Evolutionary conservation across 495 filamentous ascomycete species (phyloP).

Genomic region (Lepraria neglecta): DNA sequence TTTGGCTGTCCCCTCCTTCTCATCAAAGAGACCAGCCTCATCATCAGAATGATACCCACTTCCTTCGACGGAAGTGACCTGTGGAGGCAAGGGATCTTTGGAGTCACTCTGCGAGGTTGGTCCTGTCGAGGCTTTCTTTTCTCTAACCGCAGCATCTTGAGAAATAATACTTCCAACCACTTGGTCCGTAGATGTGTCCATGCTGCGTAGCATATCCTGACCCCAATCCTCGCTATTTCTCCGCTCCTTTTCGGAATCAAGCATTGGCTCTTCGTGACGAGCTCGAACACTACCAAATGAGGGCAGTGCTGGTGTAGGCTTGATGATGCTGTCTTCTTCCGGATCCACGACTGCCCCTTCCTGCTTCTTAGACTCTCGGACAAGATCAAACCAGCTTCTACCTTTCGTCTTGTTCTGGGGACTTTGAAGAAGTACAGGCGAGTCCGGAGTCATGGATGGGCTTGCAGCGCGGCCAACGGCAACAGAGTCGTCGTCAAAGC

Average conservation of each 20-base stretch:
- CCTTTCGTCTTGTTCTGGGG: slow-evolving; percentile 38
- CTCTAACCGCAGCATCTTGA: slow-evolving; percentile 43
- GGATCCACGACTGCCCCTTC: slow-evolving; percentile 43
- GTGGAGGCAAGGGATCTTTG: slow-evolving; percentile 57
- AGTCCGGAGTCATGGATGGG: slow-evolving; percentile 45
- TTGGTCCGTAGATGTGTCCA: slow-evolving; percentile 43
- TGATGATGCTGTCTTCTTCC: slow-evolving; percentile 60
- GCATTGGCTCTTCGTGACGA: slow-evolving; percentile 31
- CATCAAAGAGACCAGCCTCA: slow-evolving; percentile 12
- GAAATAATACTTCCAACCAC: slow-evolving; percentile 55
- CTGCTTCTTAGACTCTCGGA: slow-evolving; percentile 33
- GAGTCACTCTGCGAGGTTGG: slow-evolving; percentile 24
- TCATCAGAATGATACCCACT: slow-evolving; percentile 46
- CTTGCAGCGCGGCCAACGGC: slow-evolving; percentile 55
- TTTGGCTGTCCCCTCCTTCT: not conserved
- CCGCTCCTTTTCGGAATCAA: slow-evolving; percentile 19
- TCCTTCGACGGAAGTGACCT: slow-evolving; percentile 61
- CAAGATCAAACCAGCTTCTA: slow-evolving; percentile 16
- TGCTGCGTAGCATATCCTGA: slow-evolving; percentile 11
- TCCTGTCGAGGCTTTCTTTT: slow-evolving; percentile 36
- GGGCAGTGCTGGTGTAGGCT: slow-evolving; percentile 68
- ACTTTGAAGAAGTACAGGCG: slow-evolving; percentile 41
- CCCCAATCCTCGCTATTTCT: slow-evolving; percentile 6
- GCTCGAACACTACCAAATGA: slow-evolving; percentile 76
- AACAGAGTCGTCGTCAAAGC: slow-evolving; percentile 72